Evolutionary conservation across 352 stramenopile genomes (phyloP).

Genomic region (Phytophthora tentaculata): DNA sequence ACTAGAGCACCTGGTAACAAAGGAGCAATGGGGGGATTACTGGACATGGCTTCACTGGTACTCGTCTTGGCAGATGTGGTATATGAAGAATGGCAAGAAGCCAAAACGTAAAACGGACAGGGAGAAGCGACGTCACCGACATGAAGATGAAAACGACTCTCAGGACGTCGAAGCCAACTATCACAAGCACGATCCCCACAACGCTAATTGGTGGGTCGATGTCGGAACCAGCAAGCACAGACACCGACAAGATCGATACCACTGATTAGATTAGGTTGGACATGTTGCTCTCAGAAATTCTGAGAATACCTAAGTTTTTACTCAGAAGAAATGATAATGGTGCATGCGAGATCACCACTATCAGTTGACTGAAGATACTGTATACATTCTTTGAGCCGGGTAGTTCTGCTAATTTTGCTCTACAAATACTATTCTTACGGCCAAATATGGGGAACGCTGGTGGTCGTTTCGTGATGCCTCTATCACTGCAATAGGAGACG

Average conservation of each 20-base stretch:
- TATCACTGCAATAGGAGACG: conserved; percentile 1
- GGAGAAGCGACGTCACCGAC: conserved; percentile 12
- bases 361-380: too few species aligned
- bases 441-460: conserved; percentile 3
- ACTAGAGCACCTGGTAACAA: conserved; percentile 58
- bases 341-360: too few species aligned
- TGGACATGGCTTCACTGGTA: conserved; percentile 79
- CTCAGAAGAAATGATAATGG: too few species aligned
- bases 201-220: conserved; percentile 40
- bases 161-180: conserved; percentile 2
- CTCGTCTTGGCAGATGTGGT: conserved; percentile 72
- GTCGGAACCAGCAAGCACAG: conserved; percentile 7
- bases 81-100: conserved; percentile 52
- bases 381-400: not conserved
- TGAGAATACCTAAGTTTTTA: too few species aligned
- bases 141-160: not conserved
- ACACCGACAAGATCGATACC: conserved; percentile 15
- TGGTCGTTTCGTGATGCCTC: conserved; percentile 23
- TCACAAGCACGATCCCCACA: not conserved
- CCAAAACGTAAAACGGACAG: conserved; percentile 21
- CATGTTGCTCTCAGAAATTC: too few species aligned
- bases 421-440: not conserved
- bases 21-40: conserved; percentile 61
- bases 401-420: not conserved
- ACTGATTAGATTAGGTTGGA: not conserved